Evolutionary conservation across 768 basidiomycete genomes (phyloP).

Genomic region (Tephrocybe sp.): DNA sequence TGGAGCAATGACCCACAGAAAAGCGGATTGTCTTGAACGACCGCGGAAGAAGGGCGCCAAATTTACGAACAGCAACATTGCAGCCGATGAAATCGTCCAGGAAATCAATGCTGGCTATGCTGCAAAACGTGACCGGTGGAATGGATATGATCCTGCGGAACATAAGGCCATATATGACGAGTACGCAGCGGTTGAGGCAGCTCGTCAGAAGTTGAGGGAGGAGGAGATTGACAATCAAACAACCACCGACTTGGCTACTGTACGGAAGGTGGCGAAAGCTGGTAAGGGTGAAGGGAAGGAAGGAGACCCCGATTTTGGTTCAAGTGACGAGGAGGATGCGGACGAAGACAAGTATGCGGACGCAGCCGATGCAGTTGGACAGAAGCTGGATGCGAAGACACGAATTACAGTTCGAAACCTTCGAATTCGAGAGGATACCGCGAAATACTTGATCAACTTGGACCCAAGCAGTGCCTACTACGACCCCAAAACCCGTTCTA

Average conservation of each 20-base stretch:
- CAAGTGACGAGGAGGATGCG: constrained; percentile 92
- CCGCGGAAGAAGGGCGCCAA: constrained; percentile 96
- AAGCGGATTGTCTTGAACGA: constrained; percentile 90
- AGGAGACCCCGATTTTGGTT: constrained; percentile 90
- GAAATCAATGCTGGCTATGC: constrained; percentile 77
- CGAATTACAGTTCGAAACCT: constrained; percentile 97
- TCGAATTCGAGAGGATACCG: constrained; percentile 98
- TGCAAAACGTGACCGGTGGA: constrained; percentile 97
- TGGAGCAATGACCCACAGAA: constrained; percentile 93
- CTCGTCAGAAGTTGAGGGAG: constrained; percentile 86
- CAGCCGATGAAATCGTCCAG: constrained; percentile 88
- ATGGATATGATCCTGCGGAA: constrained; percentile 90
- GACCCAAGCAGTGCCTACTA: constrained; percentile 97
- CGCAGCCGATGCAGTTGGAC: constrained; percentile 95
- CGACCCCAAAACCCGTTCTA: constrained; percentile 98
- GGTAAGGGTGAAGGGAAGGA: constrained; percentile 70
- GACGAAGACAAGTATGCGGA: constrained; percentile 99
- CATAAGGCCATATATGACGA: constrained; percentile 90
- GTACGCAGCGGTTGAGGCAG: constrained; percentile 89
- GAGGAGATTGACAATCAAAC: constrained; percentile 98
- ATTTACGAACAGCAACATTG: constrained; percentile 86
- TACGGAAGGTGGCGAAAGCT: constrained; percentile 93
- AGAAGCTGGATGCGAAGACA: constrained; percentile 97
- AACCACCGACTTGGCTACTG: constrained; percentile 86
- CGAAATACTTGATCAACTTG: constrained; percentile 96